Evolutionary conservation across 2,329 filamentous ascomycete species (phyloP).

Genomic region (Diplodia intermedia): DNA sequence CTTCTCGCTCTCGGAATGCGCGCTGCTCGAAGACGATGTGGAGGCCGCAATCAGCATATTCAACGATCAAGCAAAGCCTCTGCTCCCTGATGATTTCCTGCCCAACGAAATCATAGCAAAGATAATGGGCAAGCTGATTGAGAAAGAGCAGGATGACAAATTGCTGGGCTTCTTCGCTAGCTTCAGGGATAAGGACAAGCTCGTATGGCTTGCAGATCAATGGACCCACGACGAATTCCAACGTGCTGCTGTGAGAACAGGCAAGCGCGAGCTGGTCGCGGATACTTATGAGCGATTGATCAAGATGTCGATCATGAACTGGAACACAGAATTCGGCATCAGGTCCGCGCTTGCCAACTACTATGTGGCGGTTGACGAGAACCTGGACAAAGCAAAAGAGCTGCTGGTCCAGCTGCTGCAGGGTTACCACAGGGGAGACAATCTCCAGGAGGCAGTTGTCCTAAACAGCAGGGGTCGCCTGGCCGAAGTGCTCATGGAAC

Average conservation of each 20-base stretch:
- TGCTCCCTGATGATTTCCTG: slow-evolving; percentile 10
- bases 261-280: not conserved
- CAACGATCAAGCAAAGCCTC: slow-evolving; percentile 20
- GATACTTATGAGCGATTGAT: not conserved
- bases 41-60: slow-evolving; percentile 28
- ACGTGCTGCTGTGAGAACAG: not conserved
- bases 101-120: slow-evolving; percentile 23
- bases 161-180: not conserved
- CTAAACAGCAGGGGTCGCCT: slow-evolving; percentile 30
- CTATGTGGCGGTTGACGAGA: slow-evolving; percentile 24
- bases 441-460: not conserved
- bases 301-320: slow-evolving; percentile 1
- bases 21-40: slow-evolving; percentile 7
- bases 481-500: slow-evolving; percentile 34
- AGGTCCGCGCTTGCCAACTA: slow-evolving; percentile 23
- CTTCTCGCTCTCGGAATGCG: not conserved
- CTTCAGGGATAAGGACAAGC: not conserved
- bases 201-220: not conserved
- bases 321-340: slow-evolving; percentile 19
- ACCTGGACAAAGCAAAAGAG: slow-evolving; percentile 33
- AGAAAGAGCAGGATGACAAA: slow-evolving; percentile 27
- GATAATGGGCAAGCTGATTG: slow-evolving; percentile 31
- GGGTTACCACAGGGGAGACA: slow-evolving; percentile 2
- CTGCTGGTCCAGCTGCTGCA: slow-evolving; percentile 20
- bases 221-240: not conserved